phyloP scores from a whole-genome alignment of 192 early-diverging fungal genomes.

The Rhizophlyctis rosea region DNA sequence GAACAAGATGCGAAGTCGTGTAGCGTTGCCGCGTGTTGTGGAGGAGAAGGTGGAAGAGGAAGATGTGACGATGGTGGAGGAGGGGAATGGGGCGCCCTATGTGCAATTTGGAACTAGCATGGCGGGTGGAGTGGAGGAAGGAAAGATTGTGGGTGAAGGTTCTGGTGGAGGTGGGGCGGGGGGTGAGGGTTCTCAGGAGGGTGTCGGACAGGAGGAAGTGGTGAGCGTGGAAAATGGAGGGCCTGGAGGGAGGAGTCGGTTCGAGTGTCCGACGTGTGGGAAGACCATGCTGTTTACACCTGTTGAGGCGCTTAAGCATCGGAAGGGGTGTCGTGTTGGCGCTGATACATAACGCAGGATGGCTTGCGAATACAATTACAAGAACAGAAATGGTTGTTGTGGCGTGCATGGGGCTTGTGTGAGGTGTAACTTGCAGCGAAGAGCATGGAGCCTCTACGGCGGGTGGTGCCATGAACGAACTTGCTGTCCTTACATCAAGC shows the following conservation, averaged over 20 bases:
- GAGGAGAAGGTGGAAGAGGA: not conserved
- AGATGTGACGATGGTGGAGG: not conserved
- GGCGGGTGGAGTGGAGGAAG: slow-evolving; percentile 1
- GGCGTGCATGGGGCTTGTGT: no score
- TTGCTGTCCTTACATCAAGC: no score
- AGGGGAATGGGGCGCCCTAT: not conserved
- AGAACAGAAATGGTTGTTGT: no score
- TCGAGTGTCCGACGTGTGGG: slow-evolving; percentile 22
- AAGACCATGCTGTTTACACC: slow-evolving; percentile 17
- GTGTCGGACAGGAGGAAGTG: not conserved
- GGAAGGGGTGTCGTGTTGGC: slow-evolving; percentile 27
- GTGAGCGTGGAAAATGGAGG: no score
- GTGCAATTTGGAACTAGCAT: no score
- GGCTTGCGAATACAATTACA: no score
- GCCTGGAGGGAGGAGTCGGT: slow-evolving; percentile 1
- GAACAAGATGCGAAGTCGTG: slow-evolving; percentile 4
- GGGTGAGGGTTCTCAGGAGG: not conserved
- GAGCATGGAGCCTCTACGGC: no score
- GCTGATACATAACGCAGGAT: no score
- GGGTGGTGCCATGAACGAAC: no score
- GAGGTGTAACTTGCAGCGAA: no score
- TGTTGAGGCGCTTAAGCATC: slow-evolving; percentile 33
- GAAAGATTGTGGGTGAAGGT: not conserved
- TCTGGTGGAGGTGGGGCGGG: not conserved
- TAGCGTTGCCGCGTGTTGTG: slow-evolving; percentile 16